Percentiles rank a stretch among this genome's conserved stretches.
Conservation (phyloP, 352 stramenopile species). For the Saprolegnia parasitica region DNA sequence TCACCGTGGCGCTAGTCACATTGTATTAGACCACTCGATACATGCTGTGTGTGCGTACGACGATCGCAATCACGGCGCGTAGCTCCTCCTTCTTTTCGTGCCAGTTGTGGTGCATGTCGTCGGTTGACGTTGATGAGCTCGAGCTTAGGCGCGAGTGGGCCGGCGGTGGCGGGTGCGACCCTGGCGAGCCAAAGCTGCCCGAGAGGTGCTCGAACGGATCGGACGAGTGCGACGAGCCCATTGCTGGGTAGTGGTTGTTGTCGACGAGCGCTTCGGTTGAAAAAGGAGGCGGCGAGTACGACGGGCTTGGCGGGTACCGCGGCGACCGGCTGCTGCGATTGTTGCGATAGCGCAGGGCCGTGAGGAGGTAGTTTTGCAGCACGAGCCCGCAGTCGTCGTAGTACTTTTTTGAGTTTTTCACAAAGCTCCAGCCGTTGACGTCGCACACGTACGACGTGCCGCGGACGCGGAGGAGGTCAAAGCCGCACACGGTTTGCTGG, state of each 20-base stretch:
- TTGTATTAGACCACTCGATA: not conserved
- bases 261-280: not conserved
- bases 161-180: not conserved
- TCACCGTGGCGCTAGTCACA: conserved; percentile 89
- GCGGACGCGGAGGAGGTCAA: conserved; percentile 95
- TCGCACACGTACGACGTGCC: conserved; percentile 97
- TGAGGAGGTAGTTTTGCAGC: conserved; percentile 87
- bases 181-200: conserved; percentile 9
- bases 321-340: conserved; percentile 60
- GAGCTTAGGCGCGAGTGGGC: not conserved
- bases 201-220: conserved; percentile 19
- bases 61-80: conserved; percentile 97
- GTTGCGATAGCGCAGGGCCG: conserved; percentile 67
- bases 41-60: conserved; percentile 33
- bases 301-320: conserved; percentile 17
- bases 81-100: conserved; percentile 92
- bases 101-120: conserved; percentile 18
- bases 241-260: not conserved
- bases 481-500: conserved; percentile 98
- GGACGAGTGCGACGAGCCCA: conserved; percentile 6
- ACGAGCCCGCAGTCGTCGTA: conserved; percentile 98
- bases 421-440: conserved; percentile 99
- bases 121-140: conserved; percentile 13
- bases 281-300: not conserved
- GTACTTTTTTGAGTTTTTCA: conserved; percentile 98